Evolutionary conservation across 768 basidiomycete species (phyloP), one percentile per base, ranked within the genome.

Genomic region (Mycena indigotica): DNA sequence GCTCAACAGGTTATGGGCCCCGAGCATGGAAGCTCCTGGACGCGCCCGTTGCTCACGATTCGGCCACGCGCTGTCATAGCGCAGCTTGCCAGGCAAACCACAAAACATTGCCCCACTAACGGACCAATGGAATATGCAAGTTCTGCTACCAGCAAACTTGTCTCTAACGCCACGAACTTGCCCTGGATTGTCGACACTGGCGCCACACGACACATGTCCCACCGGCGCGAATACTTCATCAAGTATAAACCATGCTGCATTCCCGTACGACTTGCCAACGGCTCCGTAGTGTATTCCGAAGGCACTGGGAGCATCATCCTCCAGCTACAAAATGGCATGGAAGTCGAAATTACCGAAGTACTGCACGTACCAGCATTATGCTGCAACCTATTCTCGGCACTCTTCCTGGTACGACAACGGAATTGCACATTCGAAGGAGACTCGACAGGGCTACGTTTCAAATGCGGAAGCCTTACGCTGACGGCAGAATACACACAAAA

Each of bases 151-250:
- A 48, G 44, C 15, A 16, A 17, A 3, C 1, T 49, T 48, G 51
- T 54, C 23, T 49, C 38, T 44, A 40, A 55, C 32, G 38, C 54
- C 28, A 28, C 60, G 49, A 57, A 57, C 29, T 26, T 52, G 55
- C 53, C 64, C 55, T 72, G 69, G 68, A 70, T 62, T 50, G 55
- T 62, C 52, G 71, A 73, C 63, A 71, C 69, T 62, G 72, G 70
- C 28, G 70, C 71, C 59, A 69, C 72, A 57, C 61, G 65, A 56
- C 67, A 72, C 65, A 74, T 73, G 72, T 70, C 69, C 3, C 67
- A 72, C 16, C 69, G 73, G 58, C 58, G 65, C 3, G 50, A 67
- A 38, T 72, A 68, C 70, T 66, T 73, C 53, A 51, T 38, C 17
- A 55, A 56, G n/a, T 65, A 65, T 55, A 64, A 46, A 30, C 58